Evolutionary conservation across 495 filamentous ascomycete species (phyloP).

Genomic region (Pyronema domesticum): DNA sequence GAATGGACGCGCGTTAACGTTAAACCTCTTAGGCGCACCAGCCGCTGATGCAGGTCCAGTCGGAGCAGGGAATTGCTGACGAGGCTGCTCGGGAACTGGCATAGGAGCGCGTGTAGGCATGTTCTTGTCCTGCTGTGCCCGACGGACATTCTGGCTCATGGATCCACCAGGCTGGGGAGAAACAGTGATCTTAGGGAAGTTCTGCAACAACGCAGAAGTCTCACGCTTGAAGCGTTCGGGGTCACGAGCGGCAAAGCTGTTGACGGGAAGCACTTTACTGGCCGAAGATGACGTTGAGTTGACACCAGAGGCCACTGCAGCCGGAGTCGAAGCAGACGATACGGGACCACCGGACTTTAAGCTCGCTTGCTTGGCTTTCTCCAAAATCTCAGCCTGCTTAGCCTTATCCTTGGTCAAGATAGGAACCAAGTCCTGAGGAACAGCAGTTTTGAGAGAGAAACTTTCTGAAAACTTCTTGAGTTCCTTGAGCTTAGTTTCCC

Average conservation of each 20-base stretch:
- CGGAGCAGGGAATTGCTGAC: constrained; percentile 12
- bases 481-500: constrained; percentile 78
- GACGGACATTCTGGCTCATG: constrained; percentile 1
- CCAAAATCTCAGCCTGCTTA: constrained; percentile 83
- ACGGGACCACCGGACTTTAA: constrained; percentile 29
- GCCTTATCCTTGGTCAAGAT: constrained; percentile 88
- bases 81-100: constrained; percentile 18
- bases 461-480: constrained; percentile 83
- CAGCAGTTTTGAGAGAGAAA: constrained; percentile 83
- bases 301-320: neutral
- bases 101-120: constrained; percentile 16
- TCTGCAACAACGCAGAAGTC: constrained; percentile 2
- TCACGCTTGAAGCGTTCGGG: constrained; percentile 14
- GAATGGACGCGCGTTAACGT: constrained; percentile 37
- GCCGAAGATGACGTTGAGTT: neutral
- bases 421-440: constrained; percentile 76
- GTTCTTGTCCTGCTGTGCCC: constrained; percentile 10
- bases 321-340: neutral
- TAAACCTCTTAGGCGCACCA: constrained; percentile 34
- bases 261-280: constrained; percentile 11
- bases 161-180: neutral
- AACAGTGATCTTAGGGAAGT: neutral
- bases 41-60: constrained; percentile 21
- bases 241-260: constrained; percentile 21
- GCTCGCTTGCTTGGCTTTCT: constrained; percentile 56